Conservation (phyloP, 1,284 basidiomycete genomes). For the Melampsora larici-populina region DNA sequence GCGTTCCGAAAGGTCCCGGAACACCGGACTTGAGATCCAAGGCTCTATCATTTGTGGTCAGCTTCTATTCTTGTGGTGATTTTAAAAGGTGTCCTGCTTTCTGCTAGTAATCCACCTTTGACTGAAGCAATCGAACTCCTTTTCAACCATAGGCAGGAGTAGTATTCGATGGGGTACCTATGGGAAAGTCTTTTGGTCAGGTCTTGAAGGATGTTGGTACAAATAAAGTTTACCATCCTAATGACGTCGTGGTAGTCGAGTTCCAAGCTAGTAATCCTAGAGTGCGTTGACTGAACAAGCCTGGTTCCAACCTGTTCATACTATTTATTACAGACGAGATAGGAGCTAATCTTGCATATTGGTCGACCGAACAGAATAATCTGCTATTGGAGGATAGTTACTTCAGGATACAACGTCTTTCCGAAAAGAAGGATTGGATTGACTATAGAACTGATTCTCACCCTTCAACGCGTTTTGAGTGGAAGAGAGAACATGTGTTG, state of each 20-base stretch:
- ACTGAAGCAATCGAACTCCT: slow-evolving; percentile 4
- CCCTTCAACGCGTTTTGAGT: slow-evolving; percentile 69
- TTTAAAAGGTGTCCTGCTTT: too few relatives aligned
- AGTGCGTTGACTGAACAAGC: slow-evolving; percentile 55
- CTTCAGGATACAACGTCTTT: slow-evolving; percentile 64
- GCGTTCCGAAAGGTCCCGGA: slow-evolving; percentile 64
- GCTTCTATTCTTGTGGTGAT: slow-evolving; percentile 33
- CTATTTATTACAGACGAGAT: slow-evolving; percentile 6
- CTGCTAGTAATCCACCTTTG: too few relatives aligned
- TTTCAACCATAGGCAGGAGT: slow-evolving; percentile 60
- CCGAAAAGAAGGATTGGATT: slow-evolving; percentile 60
- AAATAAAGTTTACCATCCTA: slow-evolving; percentile 59
- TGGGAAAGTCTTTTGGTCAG: slow-evolving; percentile 65
- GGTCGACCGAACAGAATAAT: slow-evolving; percentile 63
- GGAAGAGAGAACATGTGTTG: slow-evolving; percentile 63
- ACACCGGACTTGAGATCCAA: slow-evolving; percentile 65
- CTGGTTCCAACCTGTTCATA: not conserved
- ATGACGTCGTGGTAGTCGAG: slow-evolving; percentile 63
- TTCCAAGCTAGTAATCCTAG: slow-evolving; percentile 77
- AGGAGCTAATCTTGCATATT: not conserved
- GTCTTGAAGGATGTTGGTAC: slow-evolving; percentile 64
- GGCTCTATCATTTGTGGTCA: slow-evolving; percentile 67
- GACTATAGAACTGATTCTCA: slow-evolving; percentile 71
- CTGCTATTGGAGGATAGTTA: slow-evolving; percentile 70
- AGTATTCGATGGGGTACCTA: slow-evolving; percentile 62